A percentile compares a stretch with the other conserved stretches of the same genome.
These are phyloP conservation scores for Colletotrichum coccodes DNA, from an alignment of 2,329 filamentous ascomycete genomes.

Conservation along the genomic window DNA sequence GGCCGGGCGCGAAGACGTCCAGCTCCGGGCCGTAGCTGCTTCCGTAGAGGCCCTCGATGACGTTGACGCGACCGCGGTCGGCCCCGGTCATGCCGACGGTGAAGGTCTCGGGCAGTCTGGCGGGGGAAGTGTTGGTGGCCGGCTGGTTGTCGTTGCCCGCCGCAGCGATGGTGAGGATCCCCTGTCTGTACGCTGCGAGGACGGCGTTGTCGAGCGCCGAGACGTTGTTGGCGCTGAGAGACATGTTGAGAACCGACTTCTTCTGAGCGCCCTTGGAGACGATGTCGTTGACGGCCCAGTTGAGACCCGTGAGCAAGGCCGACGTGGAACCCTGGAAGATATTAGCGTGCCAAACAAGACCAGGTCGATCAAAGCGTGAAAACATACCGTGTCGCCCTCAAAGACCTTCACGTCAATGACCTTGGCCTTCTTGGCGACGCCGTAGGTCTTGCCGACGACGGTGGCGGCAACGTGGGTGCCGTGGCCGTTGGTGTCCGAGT, in stretches of 20 bases:
- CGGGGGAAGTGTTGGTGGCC: conserved; percentile 53
- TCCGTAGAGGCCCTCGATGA: conserved; percentile 51
- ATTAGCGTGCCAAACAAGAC: neutral
- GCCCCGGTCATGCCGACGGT: conserved; percentile 40
- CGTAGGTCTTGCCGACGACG: conserved; percentile 41
- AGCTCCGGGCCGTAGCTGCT: conserved; percentile 50
- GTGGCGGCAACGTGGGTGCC: conserved; percentile 45
- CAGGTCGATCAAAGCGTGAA: conserved; percentile 35
- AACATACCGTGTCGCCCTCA: conserved; percentile 40
- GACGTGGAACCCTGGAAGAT: conserved; percentile 13
- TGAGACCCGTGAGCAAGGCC: conserved; percentile 35
- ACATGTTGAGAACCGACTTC: conserved; percentile 52
- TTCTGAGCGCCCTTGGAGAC: conserved; percentile 29
- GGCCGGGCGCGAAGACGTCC: conserved; percentile 29
- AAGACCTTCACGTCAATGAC: conserved; percentile 44
- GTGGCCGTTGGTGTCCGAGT: conserved; percentile 39
- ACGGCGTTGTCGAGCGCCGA: conserved; percentile 63
- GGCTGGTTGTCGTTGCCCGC: conserved; percentile 61
- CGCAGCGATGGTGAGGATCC: conserved; percentile 63
- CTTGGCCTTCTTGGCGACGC: conserved; percentile 42
- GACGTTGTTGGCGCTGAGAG: conserved; percentile 50
- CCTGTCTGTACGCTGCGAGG: conserved; percentile 52
- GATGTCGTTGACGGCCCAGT: conserved; percentile 41
- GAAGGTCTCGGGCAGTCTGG: conserved; percentile 44
- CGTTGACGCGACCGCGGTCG: conserved; percentile 39